These are phyloP conservation scores for Tolypocladium nubicola DNA, from an alignment of 2,329 filamentous ascomycete species.

Conservation along the genomic window DNA sequence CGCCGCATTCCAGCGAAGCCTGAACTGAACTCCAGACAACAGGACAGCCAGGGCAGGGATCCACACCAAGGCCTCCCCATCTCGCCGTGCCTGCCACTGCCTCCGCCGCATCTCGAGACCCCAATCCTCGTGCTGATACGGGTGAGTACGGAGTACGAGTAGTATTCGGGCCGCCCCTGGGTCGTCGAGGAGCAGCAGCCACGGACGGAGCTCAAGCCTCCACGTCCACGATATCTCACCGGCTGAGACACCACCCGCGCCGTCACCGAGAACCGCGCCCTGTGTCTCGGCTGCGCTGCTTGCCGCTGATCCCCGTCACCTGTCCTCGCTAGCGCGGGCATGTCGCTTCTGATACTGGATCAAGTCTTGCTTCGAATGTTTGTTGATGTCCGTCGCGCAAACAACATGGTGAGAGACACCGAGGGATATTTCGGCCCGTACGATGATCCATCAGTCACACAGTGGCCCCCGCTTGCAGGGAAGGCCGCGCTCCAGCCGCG, in stretches of 20 bases:
- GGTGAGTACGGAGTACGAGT: too few relatives aligned
- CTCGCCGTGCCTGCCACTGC: not conserved
- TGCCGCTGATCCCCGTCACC: not conserved
- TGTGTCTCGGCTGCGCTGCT: not conserved
- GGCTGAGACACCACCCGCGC: not conserved
- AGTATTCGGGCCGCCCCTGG: too few relatives aligned
- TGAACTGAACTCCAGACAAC: not conserved
- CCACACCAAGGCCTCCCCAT: not conserved
- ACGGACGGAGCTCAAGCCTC: not conserved
- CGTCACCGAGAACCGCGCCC: not conserved
- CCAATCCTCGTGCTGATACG: too few relatives aligned
- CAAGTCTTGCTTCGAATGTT: too few relatives aligned
- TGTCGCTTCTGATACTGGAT: too few relatives aligned
- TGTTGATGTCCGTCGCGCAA: too few relatives aligned
- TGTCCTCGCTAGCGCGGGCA: too few relatives aligned
- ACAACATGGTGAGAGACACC: too few relatives aligned
- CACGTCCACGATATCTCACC: too few relatives aligned
- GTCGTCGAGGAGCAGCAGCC: too few relatives aligned
- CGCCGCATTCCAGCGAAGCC: not conserved
- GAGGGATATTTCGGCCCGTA: too few relatives aligned
- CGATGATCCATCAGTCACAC: too few relatives aligned
- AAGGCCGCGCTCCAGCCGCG: not conserved
- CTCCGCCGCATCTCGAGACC: not conserved
- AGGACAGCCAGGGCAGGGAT: not conserved
- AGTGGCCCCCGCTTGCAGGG: not conserved